phyloP scores from a whole-genome alignment of 1,284 basidiomycete genomes.

The Xerocomus nothofagi region DNA sequence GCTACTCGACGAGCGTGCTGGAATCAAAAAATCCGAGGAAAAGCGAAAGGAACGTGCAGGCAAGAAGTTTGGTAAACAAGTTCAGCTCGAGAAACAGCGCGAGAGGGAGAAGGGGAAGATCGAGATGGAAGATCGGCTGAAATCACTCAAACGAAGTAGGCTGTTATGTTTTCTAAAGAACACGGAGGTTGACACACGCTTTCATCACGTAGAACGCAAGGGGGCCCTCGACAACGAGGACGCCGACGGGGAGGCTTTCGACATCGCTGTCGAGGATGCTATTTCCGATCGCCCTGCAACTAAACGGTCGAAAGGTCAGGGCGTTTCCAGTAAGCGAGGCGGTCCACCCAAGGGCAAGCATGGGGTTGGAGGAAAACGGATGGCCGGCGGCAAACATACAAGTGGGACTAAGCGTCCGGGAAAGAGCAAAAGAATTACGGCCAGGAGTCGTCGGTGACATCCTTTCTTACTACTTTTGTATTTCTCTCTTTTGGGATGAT shows the following conservation, averaged over 20 bases:
- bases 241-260: constrained; percentile 76
- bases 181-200: not conserved
- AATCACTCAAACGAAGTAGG: constrained; percentile 84
- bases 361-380: constrained; percentile 26
- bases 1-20: constrained; percentile 85
- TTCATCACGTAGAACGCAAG: constrained; percentile 62
- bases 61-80: constrained; percentile 98
- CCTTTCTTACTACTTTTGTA: constrained; percentile 14
- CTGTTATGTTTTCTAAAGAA: not conserved
- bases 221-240: constrained; percentile 77
- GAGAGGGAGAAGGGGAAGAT: constrained; percentile 76
- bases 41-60: constrained; percentile 91
- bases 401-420: constrained; percentile 52
- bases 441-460: constrained; percentile 40
- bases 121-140: constrained; percentile 81
- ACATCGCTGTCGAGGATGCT: constrained; percentile 84
- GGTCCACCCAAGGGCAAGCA: constrained; percentile 13
- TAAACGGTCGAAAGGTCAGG: constrained; percentile 52
- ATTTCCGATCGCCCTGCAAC: constrained; percentile 68
- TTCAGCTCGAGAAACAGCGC: constrained; percentile 84
- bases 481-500: not conserved
- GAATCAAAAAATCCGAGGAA: constrained; percentile 90
- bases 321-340: constrained; percentile 14
- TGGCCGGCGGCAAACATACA: constrained; percentile 28
- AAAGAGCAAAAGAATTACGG: constrained; percentile 57